Evolutionary conservation across 208 protist genomes (phyloP).

Genomic region (Wallacemonas sp.): DNA sequence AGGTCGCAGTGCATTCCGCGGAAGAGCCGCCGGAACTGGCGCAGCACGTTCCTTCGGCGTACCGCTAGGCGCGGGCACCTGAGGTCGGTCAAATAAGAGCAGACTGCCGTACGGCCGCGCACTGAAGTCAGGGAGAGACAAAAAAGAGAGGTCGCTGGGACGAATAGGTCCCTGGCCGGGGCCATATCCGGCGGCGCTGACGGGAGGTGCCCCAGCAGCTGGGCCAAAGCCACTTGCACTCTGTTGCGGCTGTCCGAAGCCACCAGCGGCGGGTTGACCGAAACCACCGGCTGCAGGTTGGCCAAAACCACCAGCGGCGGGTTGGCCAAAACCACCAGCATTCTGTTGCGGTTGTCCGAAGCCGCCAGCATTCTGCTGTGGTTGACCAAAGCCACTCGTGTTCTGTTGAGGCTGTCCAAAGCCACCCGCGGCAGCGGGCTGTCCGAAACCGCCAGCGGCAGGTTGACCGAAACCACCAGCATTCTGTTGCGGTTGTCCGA

Average conservation of each 20-base stretch:
- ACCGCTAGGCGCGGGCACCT: constrained; percentile 13
- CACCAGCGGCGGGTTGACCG: constrained; percentile 25
- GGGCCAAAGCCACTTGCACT: constrained; percentile 14
- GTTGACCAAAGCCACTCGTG: constrained; percentile 30
- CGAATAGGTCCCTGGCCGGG: constrained; percentile 8
- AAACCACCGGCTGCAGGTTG: constrained; percentile 32
- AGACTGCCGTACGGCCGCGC: constrained; percentile 76
- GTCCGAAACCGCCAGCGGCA: constrained; percentile 32
- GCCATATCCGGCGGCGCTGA: not conserved
- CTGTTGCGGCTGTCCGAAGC: constrained; percentile 12
- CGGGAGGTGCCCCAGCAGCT: constrained; percentile 4
- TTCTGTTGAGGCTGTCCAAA: too few relatives aligned
- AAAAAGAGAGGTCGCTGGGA: constrained; percentile 43
- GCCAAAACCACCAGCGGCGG: constrained; percentile 15
- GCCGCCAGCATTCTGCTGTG: constrained; percentile 12
- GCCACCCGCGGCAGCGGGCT: constrained; percentile 14
- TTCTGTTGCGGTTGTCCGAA: constrained; percentile 24
- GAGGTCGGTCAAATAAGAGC: constrained; percentile 68
- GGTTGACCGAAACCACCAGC: constrained; percentile 5
- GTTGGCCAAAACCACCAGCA: constrained; percentile 20
- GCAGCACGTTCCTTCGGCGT: constrained; percentile 21
- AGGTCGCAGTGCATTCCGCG: constrained; percentile 17
- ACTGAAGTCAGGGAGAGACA: constrained; percentile 78
- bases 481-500: constrained; percentile 22
- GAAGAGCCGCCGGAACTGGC: constrained; percentile 16